Percentiles rank a stretch among this genome's conserved stretches.
Conservation (phyloP, 805 yeast genomes). For the Debaryomyces hansenii region DNA sequence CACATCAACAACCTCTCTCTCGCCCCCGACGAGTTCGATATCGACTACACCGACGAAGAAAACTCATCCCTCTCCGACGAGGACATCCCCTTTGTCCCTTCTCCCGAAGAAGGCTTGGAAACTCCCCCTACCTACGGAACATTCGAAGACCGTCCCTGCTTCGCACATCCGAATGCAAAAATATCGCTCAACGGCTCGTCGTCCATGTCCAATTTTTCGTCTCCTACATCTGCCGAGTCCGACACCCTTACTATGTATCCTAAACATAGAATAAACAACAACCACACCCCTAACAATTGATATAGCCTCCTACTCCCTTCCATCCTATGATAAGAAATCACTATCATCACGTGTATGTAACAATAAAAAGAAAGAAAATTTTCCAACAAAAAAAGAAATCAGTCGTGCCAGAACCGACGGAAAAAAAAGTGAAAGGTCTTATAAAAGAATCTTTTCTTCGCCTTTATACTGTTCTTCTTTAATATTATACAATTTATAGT, state of each 20-base stretch:
- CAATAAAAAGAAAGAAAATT: conserved; percentile 1
- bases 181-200: conserved; percentile 19
- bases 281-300: too few species aligned
- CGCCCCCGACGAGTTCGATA: conserved; percentile 24
- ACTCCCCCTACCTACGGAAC: conserved; percentile 29
- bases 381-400: not conserved
- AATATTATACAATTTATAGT: not conserved
- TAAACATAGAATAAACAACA: not conserved
- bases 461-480: not conserved
- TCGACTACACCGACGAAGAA: conserved; percentile 32
- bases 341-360: not conserved
- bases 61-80: conserved; percentile 10
- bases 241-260: not conserved
- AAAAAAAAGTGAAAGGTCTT: not conserved
- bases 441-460: conserved; percentile 5
- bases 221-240: conserved; percentile 2
- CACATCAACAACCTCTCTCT: not conserved
- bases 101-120: conserved; percentile 27
- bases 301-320: too few species aligned
- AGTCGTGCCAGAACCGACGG: not conserved
- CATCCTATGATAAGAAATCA: not conserved
- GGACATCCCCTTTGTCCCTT: conserved; percentile 30
- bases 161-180: conserved; percentile 45
- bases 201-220: not conserved
- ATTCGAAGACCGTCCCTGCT: conserved; percentile 39